Evolutionary conservation across 192 early-diverging fungal genomes (phyloP), one percentile per base, ranked within the genome.

Genomic region (Powellomyces hirtus): DNA sequence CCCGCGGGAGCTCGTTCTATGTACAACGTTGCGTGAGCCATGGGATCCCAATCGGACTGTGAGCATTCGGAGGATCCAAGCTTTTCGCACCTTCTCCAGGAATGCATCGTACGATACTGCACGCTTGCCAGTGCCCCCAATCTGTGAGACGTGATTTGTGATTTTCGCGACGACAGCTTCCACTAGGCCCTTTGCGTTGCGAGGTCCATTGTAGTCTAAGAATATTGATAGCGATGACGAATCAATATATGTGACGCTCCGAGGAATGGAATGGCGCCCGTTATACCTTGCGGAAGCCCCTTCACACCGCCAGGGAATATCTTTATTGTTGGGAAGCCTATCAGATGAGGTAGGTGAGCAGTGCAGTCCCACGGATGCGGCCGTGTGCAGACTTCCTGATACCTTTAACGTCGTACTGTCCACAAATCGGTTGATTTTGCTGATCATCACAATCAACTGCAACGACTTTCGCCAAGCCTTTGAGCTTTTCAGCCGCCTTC

Each of bases 371-470:
- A 10, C 40, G 11, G 11, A 10, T n/a, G 11, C 40, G 10, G 10
- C 40, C 40, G 11, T 42, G 40, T 42, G 11, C 10, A 42, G 40
- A 10, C 10, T n/a, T n/a, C 40, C 40, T 33, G 69, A 60, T 24
- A 88, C 92, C 93, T 83, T 94, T 76, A 35, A 98, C 85, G 35
- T 82, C 83, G 70, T 89, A 94, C 34, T 88, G 80, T 4, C 79
- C 80, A 70, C 96, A 98, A 4, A 95, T 68, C 1, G 75, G 80
- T 49, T 82, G 83, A 79, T 97, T 93, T 33, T 56, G 64, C 46
- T 93, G 86, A 33, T 88, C 85, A 73, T 98, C 94, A 76, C 96
- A 98, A 74, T 98, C 84, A 24, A 98, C 78, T 7, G 93, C 91
- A n/a, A 83, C 92, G 59, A 97, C 82, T 74, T 90, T 91, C 13